Conservation (phyloP, 1,284 basidiomycete species). For the Fomitiporia mediterranea region DNA sequence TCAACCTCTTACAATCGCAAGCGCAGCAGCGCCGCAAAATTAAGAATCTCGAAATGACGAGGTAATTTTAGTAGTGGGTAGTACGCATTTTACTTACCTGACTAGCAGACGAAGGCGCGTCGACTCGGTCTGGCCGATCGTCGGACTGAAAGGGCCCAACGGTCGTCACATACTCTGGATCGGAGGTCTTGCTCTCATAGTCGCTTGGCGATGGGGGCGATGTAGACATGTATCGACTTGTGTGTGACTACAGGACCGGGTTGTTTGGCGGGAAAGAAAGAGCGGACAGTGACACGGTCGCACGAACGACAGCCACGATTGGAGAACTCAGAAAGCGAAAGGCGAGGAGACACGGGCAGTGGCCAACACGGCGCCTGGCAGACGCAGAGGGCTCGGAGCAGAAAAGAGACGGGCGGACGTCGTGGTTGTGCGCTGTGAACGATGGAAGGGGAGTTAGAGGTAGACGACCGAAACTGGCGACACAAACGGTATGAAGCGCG, state of each 20-base stretch:
- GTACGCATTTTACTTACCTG: constrained; percentile 14
- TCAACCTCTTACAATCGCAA: too few species aligned
- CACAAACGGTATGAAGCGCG: constrained; percentile 4
- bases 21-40: too few species aligned
- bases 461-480: background rate
- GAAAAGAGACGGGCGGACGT: background rate
- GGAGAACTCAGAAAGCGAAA: background rate
- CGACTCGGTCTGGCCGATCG: background rate
- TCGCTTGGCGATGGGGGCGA: background rate
- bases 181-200: constrained; percentile 2
- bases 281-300: constrained; percentile 7
- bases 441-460: background rate
- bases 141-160: background rate
- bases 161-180: background rate
- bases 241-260: background rate
- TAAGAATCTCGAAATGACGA: too few species aligned
- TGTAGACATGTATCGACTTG: constrained; percentile 10
- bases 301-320: background rate
- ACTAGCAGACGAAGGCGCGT: background rate
- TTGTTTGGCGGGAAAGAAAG: background rate
- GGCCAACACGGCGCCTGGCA: background rate
- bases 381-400: background rate
- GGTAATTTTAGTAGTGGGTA: too few species aligned
- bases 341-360: too few species aligned
- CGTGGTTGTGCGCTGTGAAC: background rate